These are phyloP conservation scores for Tetragonia tetragonoides DNA, from an alignment of 148 eudicot genomes.

Conservation along the genomic window DNA sequence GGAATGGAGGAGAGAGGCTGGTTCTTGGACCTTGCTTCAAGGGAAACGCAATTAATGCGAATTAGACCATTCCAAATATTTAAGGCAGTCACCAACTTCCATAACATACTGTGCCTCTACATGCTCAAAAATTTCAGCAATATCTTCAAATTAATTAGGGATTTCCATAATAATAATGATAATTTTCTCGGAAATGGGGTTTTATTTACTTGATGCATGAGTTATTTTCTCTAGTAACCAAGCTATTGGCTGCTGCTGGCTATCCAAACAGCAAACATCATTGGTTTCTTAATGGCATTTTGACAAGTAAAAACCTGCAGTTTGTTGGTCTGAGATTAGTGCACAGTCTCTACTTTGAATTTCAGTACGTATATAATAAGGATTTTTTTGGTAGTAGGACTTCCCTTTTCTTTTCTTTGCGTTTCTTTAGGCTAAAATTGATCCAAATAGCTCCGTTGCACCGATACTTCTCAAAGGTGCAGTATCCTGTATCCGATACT, in stretches of 20 bases:
- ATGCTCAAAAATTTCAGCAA: not conserved
- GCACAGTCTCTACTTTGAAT: not conserved
- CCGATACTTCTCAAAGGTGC: too few relatives aligned
- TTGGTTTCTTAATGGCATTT: conserved; percentile 16
- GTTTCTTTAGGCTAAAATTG: too few relatives aligned
- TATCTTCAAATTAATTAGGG: not conserved
- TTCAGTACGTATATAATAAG: too few relatives aligned
- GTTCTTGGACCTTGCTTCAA: conserved; percentile 32
- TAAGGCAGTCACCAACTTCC: conserved; percentile 8
- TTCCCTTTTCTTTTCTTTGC: too few relatives aligned
- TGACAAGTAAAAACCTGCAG: conserved; percentile 30
- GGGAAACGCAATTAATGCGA: conserved; percentile 19
- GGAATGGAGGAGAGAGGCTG: conserved; percentile 5
- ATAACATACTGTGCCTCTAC: not conserved
- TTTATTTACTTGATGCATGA: conserved; percentile 1
- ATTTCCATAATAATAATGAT: not conserved
- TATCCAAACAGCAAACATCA: conserved; percentile 13
- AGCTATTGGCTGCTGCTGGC: conserved; percentile 1
- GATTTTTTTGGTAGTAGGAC: too few relatives aligned
- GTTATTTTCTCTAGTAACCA: conserved; percentile 10
- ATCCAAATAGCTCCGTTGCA: too few relatives aligned
- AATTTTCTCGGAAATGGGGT: conserved; percentile 6
- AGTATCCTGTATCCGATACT: too few relatives aligned
- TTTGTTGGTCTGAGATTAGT: conserved; percentile 25
- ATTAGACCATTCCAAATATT: conserved; percentile 1